These are phyloP conservation scores for Helianthus annuus DNA, from an alignment of 129 eudicot genomes.

Conservation along the genomic window DNA sequence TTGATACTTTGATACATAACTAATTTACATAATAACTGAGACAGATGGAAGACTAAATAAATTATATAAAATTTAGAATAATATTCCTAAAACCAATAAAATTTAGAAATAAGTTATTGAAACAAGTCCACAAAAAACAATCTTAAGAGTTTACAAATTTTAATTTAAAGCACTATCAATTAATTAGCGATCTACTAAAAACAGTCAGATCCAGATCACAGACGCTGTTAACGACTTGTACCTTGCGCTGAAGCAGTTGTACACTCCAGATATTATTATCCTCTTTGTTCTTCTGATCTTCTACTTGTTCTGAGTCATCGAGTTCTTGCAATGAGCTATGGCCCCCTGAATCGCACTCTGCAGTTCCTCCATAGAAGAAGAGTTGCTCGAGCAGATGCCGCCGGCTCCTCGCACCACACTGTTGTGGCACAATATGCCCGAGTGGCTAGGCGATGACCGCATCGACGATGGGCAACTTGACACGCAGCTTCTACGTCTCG, in stretches of 20 bases:
- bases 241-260: constrained; percentile 23
- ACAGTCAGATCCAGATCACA: constrained; percentile 34
- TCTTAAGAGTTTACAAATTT: constrained; percentile 17
- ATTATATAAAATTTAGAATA: too few relatives aligned
- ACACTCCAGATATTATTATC: not conserved
- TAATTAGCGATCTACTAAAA: constrained; percentile 28
- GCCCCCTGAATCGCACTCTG: constrained; percentile 96
- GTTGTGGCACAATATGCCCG: constrained; percentile 43
- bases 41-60: too few relatives aligned
- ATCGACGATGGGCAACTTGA: constrained; percentile 93
- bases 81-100: not conserved
- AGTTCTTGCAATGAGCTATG: constrained; percentile 88
- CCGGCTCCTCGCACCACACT: constrained; percentile 28
- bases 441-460: constrained; percentile 83
- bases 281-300: too few relatives aligned
- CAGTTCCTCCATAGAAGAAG: constrained; percentile 82
- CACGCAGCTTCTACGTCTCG: constrained; percentile 50
- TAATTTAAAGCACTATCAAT: constrained; percentile 22
- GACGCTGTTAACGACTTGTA: constrained; percentile 24
- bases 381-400: constrained; percentile 21
- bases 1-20: too few relatives aligned
- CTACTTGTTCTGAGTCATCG: constrained; percentile 49
- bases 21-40: too few relatives aligned
- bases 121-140: constrained; percentile 19
- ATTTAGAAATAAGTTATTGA: constrained; percentile 13